phyloP scores from a whole-genome alignment of 2,329 filamentous ascomycete genomes.

The Escovopsis sp. region DNA sequence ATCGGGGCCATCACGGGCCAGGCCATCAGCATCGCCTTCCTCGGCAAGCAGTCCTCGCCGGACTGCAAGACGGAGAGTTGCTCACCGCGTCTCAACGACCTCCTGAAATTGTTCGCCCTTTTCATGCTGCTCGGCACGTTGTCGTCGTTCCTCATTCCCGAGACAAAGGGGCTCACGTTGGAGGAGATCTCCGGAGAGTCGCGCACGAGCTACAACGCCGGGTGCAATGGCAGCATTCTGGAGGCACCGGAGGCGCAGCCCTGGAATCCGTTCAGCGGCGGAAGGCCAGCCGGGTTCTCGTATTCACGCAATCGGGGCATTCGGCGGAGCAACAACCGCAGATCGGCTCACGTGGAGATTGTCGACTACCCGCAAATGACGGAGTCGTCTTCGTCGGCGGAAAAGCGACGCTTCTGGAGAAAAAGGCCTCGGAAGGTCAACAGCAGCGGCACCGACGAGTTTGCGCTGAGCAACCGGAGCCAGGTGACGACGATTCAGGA shows the following conservation, averaged over 20 bases:
- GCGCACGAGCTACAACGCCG: constrained; percentile 40
- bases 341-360: constrained; percentile 22
- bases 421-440: constrained; percentile 12
- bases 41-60: constrained; percentile 37
- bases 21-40: constrained; percentile 46
- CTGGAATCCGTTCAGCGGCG: constrained; percentile 34
- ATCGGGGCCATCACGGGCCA: constrained; percentile 54
- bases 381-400: constrained; percentile 10
- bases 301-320: constrained; percentile 23
- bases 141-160: constrained; percentile 57
- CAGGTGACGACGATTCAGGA: constrained; percentile 7
- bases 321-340: constrained; percentile 13
- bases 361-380: constrained; percentile 27
- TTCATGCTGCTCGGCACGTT: constrained; percentile 65
- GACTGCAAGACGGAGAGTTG: constrained; percentile 33
- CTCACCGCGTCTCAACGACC: constrained; percentile 49
- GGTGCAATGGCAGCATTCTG: constrained; percentile 33
- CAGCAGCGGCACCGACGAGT: constrained; percentile 16
- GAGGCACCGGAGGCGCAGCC: constrained; percentile 16
- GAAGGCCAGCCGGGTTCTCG: constrained; percentile 34
- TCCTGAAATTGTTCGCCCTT: constrained; percentile 64
- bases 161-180: constrained; percentile 60
- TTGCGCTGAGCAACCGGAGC: constrained; percentile 17
- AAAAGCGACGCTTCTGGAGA: constrained; percentile 16
- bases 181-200: constrained; percentile 55